Conservation (phyloP, 345 rosid species). For the Populus alba region DNA sequence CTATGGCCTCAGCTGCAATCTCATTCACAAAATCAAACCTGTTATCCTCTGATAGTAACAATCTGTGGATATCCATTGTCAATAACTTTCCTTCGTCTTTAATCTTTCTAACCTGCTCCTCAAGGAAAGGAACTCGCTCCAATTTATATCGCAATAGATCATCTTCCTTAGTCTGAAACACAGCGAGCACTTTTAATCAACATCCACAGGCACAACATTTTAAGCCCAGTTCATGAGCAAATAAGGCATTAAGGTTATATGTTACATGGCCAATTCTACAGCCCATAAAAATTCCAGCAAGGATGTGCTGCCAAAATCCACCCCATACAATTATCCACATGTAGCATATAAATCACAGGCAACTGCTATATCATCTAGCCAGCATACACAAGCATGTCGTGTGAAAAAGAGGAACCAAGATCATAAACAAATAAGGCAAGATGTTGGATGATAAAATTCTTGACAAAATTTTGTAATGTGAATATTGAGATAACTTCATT, state of each 20-base stretch:
- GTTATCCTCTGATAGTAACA: constrained; percentile 71
- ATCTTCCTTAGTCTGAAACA: constrained; percentile 65
- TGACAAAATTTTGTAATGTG: no score
- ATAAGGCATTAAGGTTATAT: not conserved
- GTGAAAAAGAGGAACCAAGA: not conserved
- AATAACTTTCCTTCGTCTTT: constrained; percentile 57
- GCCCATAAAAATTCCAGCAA: no score
- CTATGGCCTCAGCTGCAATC: constrained; percentile 82
- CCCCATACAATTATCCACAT: not conserved
- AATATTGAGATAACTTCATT: no score
- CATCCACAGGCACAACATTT: not conserved
- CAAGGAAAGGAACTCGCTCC: constrained; percentile 77
- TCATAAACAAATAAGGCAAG: not conserved
- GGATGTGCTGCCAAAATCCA: no score
- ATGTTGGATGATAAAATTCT: no score
- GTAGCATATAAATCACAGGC: not conserved
- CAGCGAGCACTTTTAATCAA: constrained; percentile 4
- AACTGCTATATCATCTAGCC: not conserved
- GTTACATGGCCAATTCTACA: no score
- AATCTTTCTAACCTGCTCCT: constrained; percentile 80
- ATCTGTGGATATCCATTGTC: constrained; percentile 67
- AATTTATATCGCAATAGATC: constrained; percentile 55
- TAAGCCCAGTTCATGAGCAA: not conserved
- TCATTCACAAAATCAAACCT: constrained; percentile 71
- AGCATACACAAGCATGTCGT: not conserved